Percentiles rank a stretch among this genome's conserved stretches.
Evolutionary conservation across 257 asterid species (phyloP).

Genomic region (Solanum microdontum): DNA sequence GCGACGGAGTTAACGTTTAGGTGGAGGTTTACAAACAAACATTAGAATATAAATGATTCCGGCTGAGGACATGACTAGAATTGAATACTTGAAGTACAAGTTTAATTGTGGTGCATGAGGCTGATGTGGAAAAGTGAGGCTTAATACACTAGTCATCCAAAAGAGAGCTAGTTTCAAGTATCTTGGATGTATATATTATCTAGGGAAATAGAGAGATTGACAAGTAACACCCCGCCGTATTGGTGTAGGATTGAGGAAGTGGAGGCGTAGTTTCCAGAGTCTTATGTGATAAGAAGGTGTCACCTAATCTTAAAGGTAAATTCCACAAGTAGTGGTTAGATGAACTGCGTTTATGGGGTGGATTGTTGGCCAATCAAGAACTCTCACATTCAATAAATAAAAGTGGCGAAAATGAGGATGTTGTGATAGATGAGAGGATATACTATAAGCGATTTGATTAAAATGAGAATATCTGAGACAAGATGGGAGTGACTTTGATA

Average conservation of each 20-base stretch:
- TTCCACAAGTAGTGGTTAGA: neutral
- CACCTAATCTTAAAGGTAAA: neutral
- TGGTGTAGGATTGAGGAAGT: neutral
- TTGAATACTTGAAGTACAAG: no score
- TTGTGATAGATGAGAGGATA: neutral
- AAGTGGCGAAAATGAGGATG: neutral
- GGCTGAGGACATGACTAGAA: neutral
- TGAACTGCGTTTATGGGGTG: neutral
- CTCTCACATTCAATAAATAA: no score
- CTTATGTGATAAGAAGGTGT: neutral
- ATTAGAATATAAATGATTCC: neutral
- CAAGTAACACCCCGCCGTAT: neutral
- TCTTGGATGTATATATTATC: neutral
- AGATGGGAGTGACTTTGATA: neutral
- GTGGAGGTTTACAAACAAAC: neutral
- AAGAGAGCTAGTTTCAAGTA: neutral
- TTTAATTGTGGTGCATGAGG: neutral
- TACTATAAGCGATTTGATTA: no score
- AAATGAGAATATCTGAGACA: neutral
- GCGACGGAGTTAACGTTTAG: neutral
- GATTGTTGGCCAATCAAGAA: neutral
- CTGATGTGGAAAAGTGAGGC: neutral
- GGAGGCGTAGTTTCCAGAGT: neutral
- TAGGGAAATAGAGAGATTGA: neutral
- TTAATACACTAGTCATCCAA: neutral